These are phyloP conservation scores for Leptosphaerulina australis DNA, from an alignment of 2,329 filamentous ascomycete genomes.

Conservation along the genomic window DNA sequence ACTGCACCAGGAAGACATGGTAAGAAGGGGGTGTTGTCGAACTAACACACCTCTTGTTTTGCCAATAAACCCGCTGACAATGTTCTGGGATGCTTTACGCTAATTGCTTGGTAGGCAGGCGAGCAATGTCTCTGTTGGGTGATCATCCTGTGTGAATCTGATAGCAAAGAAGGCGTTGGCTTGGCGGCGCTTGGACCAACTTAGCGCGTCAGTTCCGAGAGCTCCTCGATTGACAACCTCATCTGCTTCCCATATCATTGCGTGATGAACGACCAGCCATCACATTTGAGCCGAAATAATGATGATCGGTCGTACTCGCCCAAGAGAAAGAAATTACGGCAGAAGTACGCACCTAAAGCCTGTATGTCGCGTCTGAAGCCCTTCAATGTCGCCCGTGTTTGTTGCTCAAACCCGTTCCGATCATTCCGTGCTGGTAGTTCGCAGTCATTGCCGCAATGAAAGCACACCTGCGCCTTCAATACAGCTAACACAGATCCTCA, in stretches of 20 bases:
- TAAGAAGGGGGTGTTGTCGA: background rate
- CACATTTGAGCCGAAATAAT: conserved; percentile 23
- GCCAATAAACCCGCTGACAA: background rate
- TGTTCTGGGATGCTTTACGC: background rate
- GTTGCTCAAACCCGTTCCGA: conserved; percentile 20
- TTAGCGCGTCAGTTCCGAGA: conserved; percentile 13
- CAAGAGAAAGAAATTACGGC: conserved; percentile 45
- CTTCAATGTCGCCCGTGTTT: background rate
- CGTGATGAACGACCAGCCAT: conserved; percentile 35
- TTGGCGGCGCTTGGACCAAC: conserved; percentile 11
- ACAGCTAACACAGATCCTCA: conserved; percentile 26
- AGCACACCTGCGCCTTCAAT: background rate
- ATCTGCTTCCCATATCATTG: conserved; percentile 16
- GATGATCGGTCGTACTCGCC: conserved; percentile 37
- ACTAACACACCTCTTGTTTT: conserved; percentile 5
- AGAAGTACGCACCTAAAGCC: conserved; percentile 46
- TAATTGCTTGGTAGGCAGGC: conserved; percentile 1
- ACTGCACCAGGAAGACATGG: conserved; percentile 7
- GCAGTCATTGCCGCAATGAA: background rate
- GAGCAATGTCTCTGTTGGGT: background rate
- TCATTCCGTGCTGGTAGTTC: conserved; percentile 27
- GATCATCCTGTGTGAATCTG: too few relatives aligned
- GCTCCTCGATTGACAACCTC: conserved; percentile 3
- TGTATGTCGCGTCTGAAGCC: conserved; percentile 33
- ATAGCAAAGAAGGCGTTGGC: conserved; percentile 1